Evolutionary conservation across 192 early-diverging fungal species (phyloP).

Genomic region (Gaertneriomyces sp.): DNA sequence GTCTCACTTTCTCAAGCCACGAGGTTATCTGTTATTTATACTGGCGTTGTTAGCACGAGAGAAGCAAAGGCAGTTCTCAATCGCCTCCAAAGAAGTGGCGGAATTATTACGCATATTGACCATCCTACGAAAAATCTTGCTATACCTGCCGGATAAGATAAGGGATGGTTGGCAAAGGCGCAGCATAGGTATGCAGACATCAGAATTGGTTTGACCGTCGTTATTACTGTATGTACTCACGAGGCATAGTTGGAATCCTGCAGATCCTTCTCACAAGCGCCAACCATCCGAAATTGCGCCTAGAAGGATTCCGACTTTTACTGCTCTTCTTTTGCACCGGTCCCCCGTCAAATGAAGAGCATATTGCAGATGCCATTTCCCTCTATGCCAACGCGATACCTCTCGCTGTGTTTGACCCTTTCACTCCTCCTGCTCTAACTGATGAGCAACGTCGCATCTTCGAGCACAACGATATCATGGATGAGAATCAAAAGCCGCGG

Average conservation of each 20-base stretch:
- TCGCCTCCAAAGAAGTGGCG: conserved; percentile 62
- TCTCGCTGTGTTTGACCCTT: conserved; percentile 38
- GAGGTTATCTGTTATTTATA: neutral
- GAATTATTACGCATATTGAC: conserved; percentile 61
- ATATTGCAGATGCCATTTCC: conserved; percentile 54
- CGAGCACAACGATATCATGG: too few relatives aligned
- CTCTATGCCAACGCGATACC: conserved; percentile 65
- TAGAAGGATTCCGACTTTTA: conserved; percentile 69
- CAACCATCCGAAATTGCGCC: conserved; percentile 67
- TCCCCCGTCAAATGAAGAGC: conserved; percentile 28
- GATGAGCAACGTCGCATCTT: conserved; percentile 18
- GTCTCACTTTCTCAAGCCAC: conserved; percentile 6
- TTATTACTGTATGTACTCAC: neutral
- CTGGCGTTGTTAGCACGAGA: conserved; percentile 25
- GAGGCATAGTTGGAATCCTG: conserved; percentile 53
- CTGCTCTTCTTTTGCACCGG: conserved; percentile 71
- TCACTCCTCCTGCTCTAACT: conserved; percentile 27
- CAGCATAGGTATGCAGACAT: conserved; percentile 52
- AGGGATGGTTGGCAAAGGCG: conserved; percentile 69
- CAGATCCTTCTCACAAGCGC: conserved; percentile 58
- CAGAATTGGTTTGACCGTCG: neutral
- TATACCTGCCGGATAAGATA: conserved; percentile 65
- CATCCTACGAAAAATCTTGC: conserved; percentile 64
- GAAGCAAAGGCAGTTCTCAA: conserved; percentile 54
- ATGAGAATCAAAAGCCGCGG: too few relatives aligned